These are phyloP conservation scores for Aspergillus cejpii DNA, from an alignment of 2,329 filamentous ascomycete species.

Conservation along the genomic window DNA sequence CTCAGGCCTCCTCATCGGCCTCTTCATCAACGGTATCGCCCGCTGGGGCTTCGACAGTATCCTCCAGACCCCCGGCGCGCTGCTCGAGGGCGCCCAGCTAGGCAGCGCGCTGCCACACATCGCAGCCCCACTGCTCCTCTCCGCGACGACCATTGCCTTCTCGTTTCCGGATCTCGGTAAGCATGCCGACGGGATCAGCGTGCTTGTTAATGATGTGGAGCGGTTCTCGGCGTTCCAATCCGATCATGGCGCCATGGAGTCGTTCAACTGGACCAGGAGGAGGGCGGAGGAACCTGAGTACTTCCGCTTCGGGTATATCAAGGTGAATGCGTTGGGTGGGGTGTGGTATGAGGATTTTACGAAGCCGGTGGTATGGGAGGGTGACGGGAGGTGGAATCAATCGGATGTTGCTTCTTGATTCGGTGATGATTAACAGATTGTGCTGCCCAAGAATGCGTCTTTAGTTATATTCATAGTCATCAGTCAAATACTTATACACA, in stretches of 20 bases:
- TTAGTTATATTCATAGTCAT: too few species aligned
- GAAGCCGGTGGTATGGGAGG: slow-evolving; percentile 28
- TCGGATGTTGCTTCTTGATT: neutral
- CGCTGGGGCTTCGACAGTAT: slow-evolving; percentile 59
- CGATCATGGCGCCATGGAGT: slow-evolving; percentile 24
- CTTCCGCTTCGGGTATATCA: slow-evolving; percentile 41
- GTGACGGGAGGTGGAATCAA: slow-evolving; percentile 21
- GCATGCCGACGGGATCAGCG: slow-evolving; percentile 48
- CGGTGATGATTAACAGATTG: neutral
- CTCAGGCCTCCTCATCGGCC: slow-evolving; percentile 54
- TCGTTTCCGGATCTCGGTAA: slow-evolving; percentile 26
- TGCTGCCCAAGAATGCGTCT: too few species aligned
- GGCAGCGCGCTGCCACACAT: slow-evolving; percentile 31
- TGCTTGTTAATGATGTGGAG: slow-evolving; percentile 58
- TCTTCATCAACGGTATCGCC: slow-evolving; percentile 59
- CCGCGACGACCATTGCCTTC: slow-evolving; percentile 31
- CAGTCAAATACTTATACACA: too few species aligned
- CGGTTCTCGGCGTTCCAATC: slow-evolving; percentile 49
- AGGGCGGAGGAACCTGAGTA: slow-evolving; percentile 32
- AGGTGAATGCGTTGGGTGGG: slow-evolving; percentile 30
- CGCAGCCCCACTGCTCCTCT: slow-evolving; percentile 14
- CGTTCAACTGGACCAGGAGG: slow-evolving; percentile 34
- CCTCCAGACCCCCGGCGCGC: slow-evolving; percentile 49
- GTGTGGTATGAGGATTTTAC: slow-evolving; percentile 40
- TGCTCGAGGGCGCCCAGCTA: slow-evolving; percentile 37